Evolutionary conservation across 768 basidiomycete genomes (phyloP), one percentile per base, ranked within the genome.

Genomic region (Neoboletus magnificus): DNA sequence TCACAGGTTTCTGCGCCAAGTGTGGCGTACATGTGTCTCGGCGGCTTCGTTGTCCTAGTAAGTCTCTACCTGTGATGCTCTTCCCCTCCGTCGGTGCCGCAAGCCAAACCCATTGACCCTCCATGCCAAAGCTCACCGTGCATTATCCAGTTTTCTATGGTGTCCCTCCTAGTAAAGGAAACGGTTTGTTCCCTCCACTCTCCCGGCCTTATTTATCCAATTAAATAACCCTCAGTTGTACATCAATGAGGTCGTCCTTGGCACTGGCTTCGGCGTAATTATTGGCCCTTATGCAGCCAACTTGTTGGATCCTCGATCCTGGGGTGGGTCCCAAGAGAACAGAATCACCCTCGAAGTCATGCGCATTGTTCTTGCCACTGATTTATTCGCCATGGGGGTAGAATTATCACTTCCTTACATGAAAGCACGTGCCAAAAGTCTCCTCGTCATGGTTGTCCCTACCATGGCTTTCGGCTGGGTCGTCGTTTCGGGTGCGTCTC

Each of bases 371-470:
- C 88, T 99, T 43, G 95, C 88, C 4, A 87, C 90, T 2, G 91
- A 93, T 27, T 82, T 98, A 2, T 99, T 99, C 64, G 91, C 95
- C 8, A 92, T 98, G 32, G 96, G 96, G 3, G 92, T 96, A 25
- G 95, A 99, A 69, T 77, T 98, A 33, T 95, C 96, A 0, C 77
- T 82, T 53, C 82, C 85, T 1, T 98, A 98, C 75, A 84, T 98
- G 79, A 77, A 77, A 25, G 79, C 85, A 29, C 92, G 96, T 64
- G 89, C 82, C 40, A 86, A 80, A 62, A 83, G 90, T 37, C 73
- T 91, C 0, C 56, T 85, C 3, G 67, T 81, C 39, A 82, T 91
- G 82, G 84, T 91, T 18, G 79, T 91, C 0, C 89, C 90, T 3
- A 91, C 89, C 1, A 92, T 92, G 90, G 86, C 87, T 18, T 82